Evolutionary conservation across 1,284 basidiomycete genomes (phyloP), one percentile per base, ranked within the genome.

Genomic region (Calocybe gambosa): DNA sequence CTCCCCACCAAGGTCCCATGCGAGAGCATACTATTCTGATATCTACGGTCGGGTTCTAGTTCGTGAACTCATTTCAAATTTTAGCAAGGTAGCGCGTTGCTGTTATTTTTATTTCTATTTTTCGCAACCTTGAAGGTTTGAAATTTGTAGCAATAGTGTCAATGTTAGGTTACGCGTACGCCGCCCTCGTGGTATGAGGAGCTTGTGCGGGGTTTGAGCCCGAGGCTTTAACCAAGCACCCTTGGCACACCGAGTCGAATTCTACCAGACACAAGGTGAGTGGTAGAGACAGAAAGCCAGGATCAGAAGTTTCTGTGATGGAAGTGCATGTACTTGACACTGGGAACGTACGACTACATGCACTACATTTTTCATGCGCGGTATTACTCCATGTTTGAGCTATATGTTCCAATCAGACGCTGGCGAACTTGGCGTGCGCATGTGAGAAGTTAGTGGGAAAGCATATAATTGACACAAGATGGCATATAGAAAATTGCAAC

Each of bases 371-470:
- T 31, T 31, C 29, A 5, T 8, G 6, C 13, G 12, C 29, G 5
- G 25, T 26, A 26, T 26, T 26, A 26, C 8, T 29, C 28, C 28
- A 13, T n/a, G 31, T 16, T 34, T 3, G 15, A 34, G 15, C 15
- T n/a, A 12, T 31, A 35, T 34, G 28, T 45, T 42, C 45, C 39
- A 49, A 50, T 50, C 44, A 49, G 51, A 47, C 31, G 44, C 43
- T 49, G 38, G 38, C 34, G 36, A 29, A 47, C 35, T 34, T 21
- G 21, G 26, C n/a, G 39, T 35, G 16, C 29, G 33, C 52, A 46
- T 50, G 50, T 51, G 49, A 39, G 43, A 43, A 18, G 31, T 33
- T 35, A 20, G 26, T 4, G 45, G 33, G 28, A 37, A 9, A 21
- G 38, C 37, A 31, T 45, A 40, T 39, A 47, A 15, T 34, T 16